Evolutionary conservation across 441 rosid genomes (phyloP).

Genomic region (Erodium chrysanthum): DNA sequence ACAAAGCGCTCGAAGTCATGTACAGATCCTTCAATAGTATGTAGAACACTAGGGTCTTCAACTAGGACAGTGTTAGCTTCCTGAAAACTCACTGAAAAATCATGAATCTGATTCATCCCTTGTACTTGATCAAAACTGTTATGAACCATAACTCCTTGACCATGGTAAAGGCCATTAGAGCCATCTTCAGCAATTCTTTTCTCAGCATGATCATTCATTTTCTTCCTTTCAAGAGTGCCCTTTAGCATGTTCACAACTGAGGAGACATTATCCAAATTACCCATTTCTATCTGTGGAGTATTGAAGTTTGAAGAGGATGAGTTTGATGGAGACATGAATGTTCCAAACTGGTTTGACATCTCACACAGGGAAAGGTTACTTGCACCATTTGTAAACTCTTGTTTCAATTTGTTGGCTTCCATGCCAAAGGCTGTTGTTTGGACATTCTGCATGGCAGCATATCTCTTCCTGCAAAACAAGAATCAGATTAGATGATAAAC

Average conservation of each 20-base stretch:
- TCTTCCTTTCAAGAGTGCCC: conserved; percentile 53
- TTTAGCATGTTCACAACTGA: conserved; percentile 60
- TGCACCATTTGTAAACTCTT: conserved; percentile 31
- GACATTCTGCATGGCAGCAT: conserved; percentile 54
- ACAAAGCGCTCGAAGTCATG: conserved; percentile 41
- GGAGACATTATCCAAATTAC: conserved; percentile 38
- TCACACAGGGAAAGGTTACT: conserved; percentile 26
- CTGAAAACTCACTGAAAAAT: conserved; percentile 24
- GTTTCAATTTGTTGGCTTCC: conserved; percentile 35
- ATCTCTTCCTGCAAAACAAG: conserved; percentile 40
- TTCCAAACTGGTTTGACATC: conserved; percentile 30
- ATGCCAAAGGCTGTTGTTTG: conserved; percentile 25
- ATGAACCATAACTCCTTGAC: conserved; percentile 27
- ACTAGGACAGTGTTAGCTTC: conserved; percentile 28
- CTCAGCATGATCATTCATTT: conserved; percentile 33
- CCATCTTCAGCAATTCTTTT: conserved; percentile 32
- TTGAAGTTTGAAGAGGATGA: conserved; percentile 43
- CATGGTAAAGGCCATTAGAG: conserved; percentile 24
- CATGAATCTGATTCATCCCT: conserved; percentile 25
- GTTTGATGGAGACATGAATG: conserved; percentile 40
- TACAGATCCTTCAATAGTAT: conserved; percentile 27
- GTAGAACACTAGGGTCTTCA: conserved; percentile 20
- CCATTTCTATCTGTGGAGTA: conserved; percentile 22
- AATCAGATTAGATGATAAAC: not conserved
- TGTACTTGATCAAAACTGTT: conserved; percentile 25